Percentiles rank a stretch among this genome's conserved stretches.
phyloP scores from a whole-genome alignment of 2,329 filamentous ascomycete species.

The Myotisia sp. region DNA sequence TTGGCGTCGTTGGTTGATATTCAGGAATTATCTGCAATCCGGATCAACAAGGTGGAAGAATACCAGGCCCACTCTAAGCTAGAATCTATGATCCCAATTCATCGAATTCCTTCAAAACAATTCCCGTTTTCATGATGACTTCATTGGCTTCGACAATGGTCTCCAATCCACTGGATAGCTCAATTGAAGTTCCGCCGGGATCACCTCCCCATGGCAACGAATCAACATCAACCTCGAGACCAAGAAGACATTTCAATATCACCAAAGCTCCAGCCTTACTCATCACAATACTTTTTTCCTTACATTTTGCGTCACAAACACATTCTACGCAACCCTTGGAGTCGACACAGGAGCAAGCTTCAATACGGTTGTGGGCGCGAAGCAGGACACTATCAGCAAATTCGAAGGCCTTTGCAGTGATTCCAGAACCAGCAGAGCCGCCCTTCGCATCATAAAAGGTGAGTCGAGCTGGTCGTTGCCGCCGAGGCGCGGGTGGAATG shows the following conservation, averaged over 20 bases:
- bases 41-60: too few relatives aligned
- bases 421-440: conserved; percentile 66
- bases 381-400: conserved; percentile 66
- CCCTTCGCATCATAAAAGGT: conserved; percentile 96
- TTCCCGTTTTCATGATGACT: too few relatives aligned
- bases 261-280: conserved; percentile 79
- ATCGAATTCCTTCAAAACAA: too few relatives aligned
- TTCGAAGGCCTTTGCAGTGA: conserved; percentile 86
- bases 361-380: conserved; percentile 63
- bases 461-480: conserved; percentile 74
- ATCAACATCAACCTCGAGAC: conserved; percentile 66
- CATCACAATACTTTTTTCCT: conserved; percentile 80
- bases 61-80: too few relatives aligned
- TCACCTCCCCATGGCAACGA: conserved; percentile 76
- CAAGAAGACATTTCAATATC: conserved; percentile 61
- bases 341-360: conserved; percentile 54
- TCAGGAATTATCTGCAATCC: too few relatives aligned
- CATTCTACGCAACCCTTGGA: conserved; percentile 74
- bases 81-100: too few relatives aligned
- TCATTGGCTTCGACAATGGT: conserved; percentile 63
- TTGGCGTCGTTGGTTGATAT: too few relatives aligned
- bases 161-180: conserved; percentile 57
- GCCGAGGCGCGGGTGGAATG: conserved; percentile 25
- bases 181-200: conserved; percentile 14
- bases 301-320: conserved; percentile 71